A percentile compares a stretch with the other conserved stretches of the same genome.
These are phyloP conservation scores for Curvularia verruculosa DNA, from an alignment of 2,329 filamentous ascomycete species.

Conservation along the genomic window DNA sequence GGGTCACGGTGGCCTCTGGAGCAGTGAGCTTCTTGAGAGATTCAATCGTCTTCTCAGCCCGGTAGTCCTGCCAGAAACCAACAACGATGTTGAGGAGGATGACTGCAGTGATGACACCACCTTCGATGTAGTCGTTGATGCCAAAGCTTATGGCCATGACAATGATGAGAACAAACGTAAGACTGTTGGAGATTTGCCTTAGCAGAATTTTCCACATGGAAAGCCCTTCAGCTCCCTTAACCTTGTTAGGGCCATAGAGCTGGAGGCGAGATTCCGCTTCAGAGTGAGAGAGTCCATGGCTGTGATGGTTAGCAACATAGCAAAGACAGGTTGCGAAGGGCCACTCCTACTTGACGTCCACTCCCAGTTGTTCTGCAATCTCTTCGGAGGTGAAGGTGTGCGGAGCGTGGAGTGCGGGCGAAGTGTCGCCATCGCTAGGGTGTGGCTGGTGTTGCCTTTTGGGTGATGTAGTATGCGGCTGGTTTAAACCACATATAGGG, in stretches of 20 bases:
- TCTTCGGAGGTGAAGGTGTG: conserved; percentile 47
- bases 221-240: conserved; percentile 73
- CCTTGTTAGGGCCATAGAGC: conserved; percentile 71
- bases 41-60: conserved; percentile 51
- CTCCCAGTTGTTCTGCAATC: conserved; percentile 45
- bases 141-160: conserved; percentile 72
- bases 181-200: conserved; percentile 77
- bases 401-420: conserved; percentile 37
- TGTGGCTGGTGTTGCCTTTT: conserved; percentile 32
- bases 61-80: conserved; percentile 61
- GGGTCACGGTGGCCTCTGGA: conserved; percentile 47
- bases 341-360: conserved; percentile 43
- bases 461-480: conserved; percentile 35
- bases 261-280: conserved; percentile 70
- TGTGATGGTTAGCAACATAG: conserved; percentile 31
- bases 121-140: conserved; percentile 69
- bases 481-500: conserved; percentile 51
- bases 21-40: conserved; percentile 50
- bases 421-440: conserved; percentile 25
- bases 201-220: conserved; percentile 77
- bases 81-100: conserved; percentile 71
- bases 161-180: conserved; percentile 74
- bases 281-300: conserved; percentile 66
- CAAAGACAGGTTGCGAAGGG: not conserved
- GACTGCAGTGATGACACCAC: conserved; percentile 67